A percentile compares a stretch with the other conserved stretches of the same genome.
Conservation (phyloP, 352 stramenopile species). For the Bremia lactucae region DNA sequence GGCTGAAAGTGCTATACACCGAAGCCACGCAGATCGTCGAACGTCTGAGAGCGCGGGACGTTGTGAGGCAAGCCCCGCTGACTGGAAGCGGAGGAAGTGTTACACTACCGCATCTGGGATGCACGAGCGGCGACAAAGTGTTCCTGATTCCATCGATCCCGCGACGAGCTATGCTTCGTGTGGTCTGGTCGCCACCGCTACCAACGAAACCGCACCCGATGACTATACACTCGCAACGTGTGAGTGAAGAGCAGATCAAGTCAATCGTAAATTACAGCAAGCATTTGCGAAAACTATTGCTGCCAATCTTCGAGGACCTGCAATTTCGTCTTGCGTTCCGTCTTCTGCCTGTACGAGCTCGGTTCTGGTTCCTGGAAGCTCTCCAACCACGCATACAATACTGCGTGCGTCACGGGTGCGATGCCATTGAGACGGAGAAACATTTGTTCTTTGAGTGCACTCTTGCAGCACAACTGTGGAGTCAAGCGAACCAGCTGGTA, state of each 20-base stretch:
- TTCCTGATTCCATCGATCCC: not conserved
- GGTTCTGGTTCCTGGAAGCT: constrained; percentile 1
- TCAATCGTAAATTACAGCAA: not conserved
- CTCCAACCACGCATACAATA: not conserved
- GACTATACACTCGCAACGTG: not conserved
- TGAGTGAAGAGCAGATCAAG: not conserved
- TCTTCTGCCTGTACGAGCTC: constrained; percentile 1
- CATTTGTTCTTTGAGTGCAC: constrained; percentile 5
- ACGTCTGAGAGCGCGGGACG: not conserved
- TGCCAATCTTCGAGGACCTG: constrained; percentile 5
- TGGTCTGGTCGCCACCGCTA: not conserved
- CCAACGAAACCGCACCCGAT: constrained; percentile 3
- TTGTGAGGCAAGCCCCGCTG: not conserved
- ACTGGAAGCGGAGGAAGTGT: too few species aligned
- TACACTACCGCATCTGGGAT: not conserved
- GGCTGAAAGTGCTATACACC: too few species aligned
- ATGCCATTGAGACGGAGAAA: not conserved
- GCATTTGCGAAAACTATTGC: constrained; percentile 1
- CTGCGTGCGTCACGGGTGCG: not conserved
- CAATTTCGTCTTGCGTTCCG: constrained; percentile 1
- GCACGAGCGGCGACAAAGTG: not conserved
- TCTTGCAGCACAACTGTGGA: not conserved
- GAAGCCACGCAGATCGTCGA: not conserved
- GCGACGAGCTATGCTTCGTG: not conserved
- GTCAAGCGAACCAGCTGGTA: not conserved